A percentile compares a stretch with the other conserved stretches of the same genome.
Conservation (phyloP, 2,329 filamentous ascomycete genomes). For the Pseudogymnoascus sp. region DNA sequence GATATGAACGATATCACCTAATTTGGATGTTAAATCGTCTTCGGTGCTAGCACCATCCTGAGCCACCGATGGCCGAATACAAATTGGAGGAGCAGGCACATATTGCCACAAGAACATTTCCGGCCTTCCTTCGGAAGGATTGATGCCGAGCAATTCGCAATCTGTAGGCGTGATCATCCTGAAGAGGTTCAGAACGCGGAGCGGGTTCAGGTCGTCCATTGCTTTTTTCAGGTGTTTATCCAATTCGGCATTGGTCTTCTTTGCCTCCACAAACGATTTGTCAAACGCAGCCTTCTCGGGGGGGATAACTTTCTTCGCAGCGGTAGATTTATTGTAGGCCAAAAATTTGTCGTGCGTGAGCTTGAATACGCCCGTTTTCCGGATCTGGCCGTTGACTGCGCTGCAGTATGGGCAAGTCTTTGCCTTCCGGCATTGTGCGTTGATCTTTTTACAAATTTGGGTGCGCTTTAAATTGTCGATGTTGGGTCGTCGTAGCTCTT, state of each 20-base stretch:
- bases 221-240: slow-evolving; percentile 89
- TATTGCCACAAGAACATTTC: slow-evolving; percentile 99
- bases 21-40: slow-evolving; percentile 91
- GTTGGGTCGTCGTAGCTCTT: slow-evolving; percentile 67
- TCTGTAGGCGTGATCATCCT: slow-evolving; percentile 77
- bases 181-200: slow-evolving; percentile 84
- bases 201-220: slow-evolving; percentile 86
- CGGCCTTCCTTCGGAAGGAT: slow-evolving; percentile 76
- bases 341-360: slow-evolving; percentile 90
- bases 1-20: slow-evolving; percentile 93
- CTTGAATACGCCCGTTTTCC: slow-evolving; percentile 87
- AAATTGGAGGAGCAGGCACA: slow-evolving; percentile 85
- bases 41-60: slow-evolving; percentile 92
- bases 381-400: slow-evolving; percentile 80
- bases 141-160: slow-evolving; percentile 83
- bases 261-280: slow-evolving; percentile 72
- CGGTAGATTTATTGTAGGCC: slow-evolving; percentile 79
- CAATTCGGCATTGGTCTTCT: slow-evolving; percentile 68
- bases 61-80: slow-evolving; percentile 85
- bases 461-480: slow-evolving; percentile 80
- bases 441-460: slow-evolving; percentile 80
- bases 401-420: slow-evolving; percentile 75
- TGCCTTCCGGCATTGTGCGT: slow-evolving; percentile 80
- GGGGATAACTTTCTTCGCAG: slow-evolving; percentile 74
- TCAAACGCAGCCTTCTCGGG: slow-evolving; percentile 78